A percentile compares a stretch with the other conserved stretches of the same genome.
Conservation (phyloP, 352 stramenopile species). For the Phytophthora pistaciae region DNA sequence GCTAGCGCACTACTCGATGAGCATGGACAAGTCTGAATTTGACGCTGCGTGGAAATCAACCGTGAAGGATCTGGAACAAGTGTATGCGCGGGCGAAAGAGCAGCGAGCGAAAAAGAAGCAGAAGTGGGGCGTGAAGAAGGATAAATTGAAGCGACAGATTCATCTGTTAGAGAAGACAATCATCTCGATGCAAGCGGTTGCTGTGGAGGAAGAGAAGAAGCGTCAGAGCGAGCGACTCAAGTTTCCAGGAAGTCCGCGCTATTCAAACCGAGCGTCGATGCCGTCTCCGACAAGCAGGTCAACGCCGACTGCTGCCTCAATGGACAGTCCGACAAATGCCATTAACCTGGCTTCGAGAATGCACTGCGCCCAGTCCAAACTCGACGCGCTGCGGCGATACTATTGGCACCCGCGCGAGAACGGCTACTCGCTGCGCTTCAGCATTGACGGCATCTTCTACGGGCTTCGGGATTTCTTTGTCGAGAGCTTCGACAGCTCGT, state of each 20-base stretch:
- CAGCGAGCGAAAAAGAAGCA: constrained; percentile 54
- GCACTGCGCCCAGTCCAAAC: constrained; percentile 72
- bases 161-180: constrained; percentile 77
- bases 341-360: constrained; percentile 68
- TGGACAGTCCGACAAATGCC: constrained; percentile 52
- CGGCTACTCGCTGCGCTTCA: constrained; percentile 80
- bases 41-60: constrained; percentile 61
- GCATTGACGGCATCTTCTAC: constrained; percentile 84
- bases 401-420: constrained; percentile 82
- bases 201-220: constrained; percentile 56
- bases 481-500: constrained; percentile 68
- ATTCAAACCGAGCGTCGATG: constrained; percentile 23
- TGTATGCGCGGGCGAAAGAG: constrained; percentile 59
- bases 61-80: constrained; percentile 56
- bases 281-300: constrained; percentile 27
- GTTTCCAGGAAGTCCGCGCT: constrained; percentile 35
- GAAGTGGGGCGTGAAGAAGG: constrained; percentile 66
- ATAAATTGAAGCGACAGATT: constrained; percentile 77
- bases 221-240: constrained; percentile 46
- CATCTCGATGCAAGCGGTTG: constrained; percentile 67
- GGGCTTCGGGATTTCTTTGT: constrained; percentile 77
- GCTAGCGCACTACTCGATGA: constrained; percentile 46
- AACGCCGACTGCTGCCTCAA: constrained; percentile 18
- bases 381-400: constrained; percentile 70
- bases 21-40: constrained; percentile 62